Percentiles rank a stretch among this genome's conserved stretches.
Evolutionary conservation across 2,329 filamentous ascomycete species (phyloP).

Genomic region (Fusarium xyrophilum): DNA sequence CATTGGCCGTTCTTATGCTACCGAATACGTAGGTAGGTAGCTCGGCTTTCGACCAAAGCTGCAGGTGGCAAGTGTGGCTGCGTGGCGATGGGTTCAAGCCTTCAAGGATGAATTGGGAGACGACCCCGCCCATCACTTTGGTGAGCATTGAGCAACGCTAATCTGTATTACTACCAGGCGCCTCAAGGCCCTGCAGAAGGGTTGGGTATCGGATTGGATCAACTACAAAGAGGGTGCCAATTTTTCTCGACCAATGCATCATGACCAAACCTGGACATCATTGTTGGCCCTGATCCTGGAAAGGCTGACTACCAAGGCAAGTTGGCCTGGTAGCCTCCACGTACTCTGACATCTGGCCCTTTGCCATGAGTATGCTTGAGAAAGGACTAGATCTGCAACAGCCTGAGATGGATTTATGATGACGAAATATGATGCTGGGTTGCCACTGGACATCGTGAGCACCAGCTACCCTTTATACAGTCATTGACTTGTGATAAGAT

Average conservation of each 20-base stretch:
- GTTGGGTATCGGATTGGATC: constrained; percentile 10
- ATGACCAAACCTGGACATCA: constrained; percentile 33
- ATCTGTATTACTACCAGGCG: constrained; percentile 26
- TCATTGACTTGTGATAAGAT: background rate
- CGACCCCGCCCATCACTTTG: constrained; percentile 8
- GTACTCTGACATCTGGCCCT: background rate
- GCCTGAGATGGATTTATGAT: constrained; percentile 18
- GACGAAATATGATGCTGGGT: constrained; percentile 29
- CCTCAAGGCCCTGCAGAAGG: constrained; percentile 12
- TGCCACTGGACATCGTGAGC: background rate
- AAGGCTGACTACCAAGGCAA: constrained; percentile 8
- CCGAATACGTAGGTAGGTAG: background rate
- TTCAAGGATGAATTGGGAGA: constrained; percentile 7
- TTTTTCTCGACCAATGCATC: constrained; percentile 18
- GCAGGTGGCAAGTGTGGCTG: constrained; percentile 25
- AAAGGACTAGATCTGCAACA: background rate
- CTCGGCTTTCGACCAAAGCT: constrained; percentile 1
- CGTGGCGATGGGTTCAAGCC: constrained; percentile 11
- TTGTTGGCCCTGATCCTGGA: constrained; percentile 9
- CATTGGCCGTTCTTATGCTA: background rate
- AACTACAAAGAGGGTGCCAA: constrained; percentile 8
- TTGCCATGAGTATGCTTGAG: background rate
- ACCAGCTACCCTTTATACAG: background rate
- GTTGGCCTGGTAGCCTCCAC: background rate
- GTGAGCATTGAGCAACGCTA: constrained; percentile 18